Evolutionary conservation across 768 basidiomycete species (phyloP).

Genomic region (Leccinum arenicola): DNA sequence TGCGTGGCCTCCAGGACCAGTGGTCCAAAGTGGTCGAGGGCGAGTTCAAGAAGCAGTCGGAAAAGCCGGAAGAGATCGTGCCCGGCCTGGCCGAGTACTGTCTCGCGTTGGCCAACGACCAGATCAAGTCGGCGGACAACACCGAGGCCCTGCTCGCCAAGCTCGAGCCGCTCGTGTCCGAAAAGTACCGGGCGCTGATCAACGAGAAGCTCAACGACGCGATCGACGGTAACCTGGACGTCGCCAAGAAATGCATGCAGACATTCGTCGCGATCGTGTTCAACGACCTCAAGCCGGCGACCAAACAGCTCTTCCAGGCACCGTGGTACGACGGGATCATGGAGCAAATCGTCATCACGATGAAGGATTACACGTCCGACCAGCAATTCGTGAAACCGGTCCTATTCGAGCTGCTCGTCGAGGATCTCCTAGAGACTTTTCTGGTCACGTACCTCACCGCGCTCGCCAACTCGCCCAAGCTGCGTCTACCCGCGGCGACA

Average conservation of each 20-base stretch:
- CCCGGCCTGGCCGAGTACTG: constrained; percentile 95
- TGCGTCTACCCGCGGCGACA: too few species aligned
- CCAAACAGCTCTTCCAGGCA: constrained; percentile 77
- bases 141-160: constrained; percentile 83
- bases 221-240: constrained; percentile 97
- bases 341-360: constrained; percentile 88
- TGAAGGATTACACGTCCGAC: constrained; percentile 40
- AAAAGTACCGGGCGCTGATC: constrained; percentile 84
- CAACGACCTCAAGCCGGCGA: constrained; percentile 88
- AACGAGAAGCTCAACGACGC: constrained; percentile 89
- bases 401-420: too few species aligned
- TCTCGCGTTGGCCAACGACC: constrained; percentile 96
- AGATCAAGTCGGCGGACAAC: constrained; percentile 94
- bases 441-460: too few species aligned
- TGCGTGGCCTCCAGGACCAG: constrained; percentile 39
- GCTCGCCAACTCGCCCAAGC: too few species aligned
- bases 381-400: too few species aligned
- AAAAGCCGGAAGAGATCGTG: constrained; percentile 84
- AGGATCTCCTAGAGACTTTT: too few species aligned
- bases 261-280: constrained; percentile 93
- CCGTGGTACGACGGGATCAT: constrained; percentile 91
- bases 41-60: constrained; percentile 84
- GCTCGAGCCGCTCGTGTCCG: constrained; percentile 87
- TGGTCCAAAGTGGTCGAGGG: constrained; percentile 82
- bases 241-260: constrained; percentile 96